Base-by-base conservation (phyloP, 2,329 filamentous ascomycete species). In the Penicillium sp. region DNA sequence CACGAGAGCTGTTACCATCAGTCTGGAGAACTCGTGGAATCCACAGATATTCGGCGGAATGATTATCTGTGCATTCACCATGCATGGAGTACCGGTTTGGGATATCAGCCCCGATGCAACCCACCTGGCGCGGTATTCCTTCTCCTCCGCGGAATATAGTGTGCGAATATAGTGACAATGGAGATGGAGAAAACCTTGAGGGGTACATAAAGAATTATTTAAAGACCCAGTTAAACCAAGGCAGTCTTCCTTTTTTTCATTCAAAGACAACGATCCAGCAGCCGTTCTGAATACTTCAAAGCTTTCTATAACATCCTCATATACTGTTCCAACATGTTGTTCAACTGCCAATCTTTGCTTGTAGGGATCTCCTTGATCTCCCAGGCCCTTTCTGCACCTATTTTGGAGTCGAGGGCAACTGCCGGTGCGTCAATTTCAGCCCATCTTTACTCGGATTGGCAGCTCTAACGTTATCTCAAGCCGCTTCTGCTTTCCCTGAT, bases 401-500 rank as follows among this genome's bases (percentile, higher is more conserved):
- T 55, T 7, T n/a, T 63, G 50, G 32, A 55, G 18, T 34, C 51
- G 26, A 50, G 62, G 39, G 61, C 62, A 14, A 58, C 51, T 22
- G 16, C 44, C 26, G 61, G 62, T 64, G 44, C 20, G 55, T 57
- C 14, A n/a, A 51, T 8, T 3, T 10, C 18, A 43, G 13, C 16
- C 24, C 13, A 7, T 20, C 14, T 39, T 4, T 29, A 7, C 24
- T 14, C 24, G 2, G 14, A 4, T 16, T 10, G 26, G 3, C 7
- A 34, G 5, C 9, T 11, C 18, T 53, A 35, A 55, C 39, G 13
- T 37, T 9, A 2, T 42, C 6, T 47, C 4, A 44, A 68, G 67
- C 61, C 35, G 9, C 60, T 10, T 44, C 55, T 34, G 61, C 59
- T 9, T 69, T 61, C 20, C 9, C 56, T 13, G 60, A 63, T 32